Conservation (phyloP, 768 basidiomycete genomes). For the Cubamyces lactineus region DNA sequence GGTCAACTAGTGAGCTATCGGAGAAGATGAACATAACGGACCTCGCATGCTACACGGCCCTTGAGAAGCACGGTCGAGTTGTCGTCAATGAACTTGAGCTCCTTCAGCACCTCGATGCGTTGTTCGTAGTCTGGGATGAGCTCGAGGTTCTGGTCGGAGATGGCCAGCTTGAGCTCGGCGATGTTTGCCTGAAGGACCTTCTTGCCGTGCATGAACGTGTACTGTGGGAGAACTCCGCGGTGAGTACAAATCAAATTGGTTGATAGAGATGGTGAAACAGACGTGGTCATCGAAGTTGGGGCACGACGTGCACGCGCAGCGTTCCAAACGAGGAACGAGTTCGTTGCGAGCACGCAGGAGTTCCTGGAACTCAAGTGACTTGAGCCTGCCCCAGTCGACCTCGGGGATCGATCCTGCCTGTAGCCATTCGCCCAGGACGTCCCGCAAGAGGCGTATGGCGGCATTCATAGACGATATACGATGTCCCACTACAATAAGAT, state of each 20-base stretch:
- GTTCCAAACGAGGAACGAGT: conserved; percentile 47
- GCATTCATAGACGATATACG: conserved; percentile 65
- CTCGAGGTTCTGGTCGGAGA: conserved; percentile 97
- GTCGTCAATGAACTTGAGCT: conserved; percentile 92
- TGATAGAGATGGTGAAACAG: conserved; percentile 32
- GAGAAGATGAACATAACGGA: conserved; percentile 34
- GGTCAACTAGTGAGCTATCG: background rate
- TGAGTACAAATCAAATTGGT: background rate
- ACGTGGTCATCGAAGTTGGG: conserved; percentile 77
- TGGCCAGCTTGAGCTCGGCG: conserved; percentile 73
- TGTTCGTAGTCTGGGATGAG: conserved; percentile 97
- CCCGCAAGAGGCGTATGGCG: conserved; percentile 52
- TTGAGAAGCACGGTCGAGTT: conserved; percentile 95
- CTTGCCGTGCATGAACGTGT: conserved; percentile 71
- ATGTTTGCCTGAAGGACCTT: conserved; percentile 77
- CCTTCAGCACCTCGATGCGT: conserved; percentile 86
- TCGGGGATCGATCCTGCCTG: conserved; percentile 58
- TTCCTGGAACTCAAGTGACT: conserved; percentile 92
- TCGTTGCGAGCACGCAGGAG: conserved; percentile 60
- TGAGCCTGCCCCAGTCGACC: conserved; percentile 80
- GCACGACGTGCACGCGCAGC: conserved; percentile 59
- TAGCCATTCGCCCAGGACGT: conserved; percentile 61
- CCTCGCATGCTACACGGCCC: conserved; percentile 98
- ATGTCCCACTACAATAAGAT: conserved; percentile 67
- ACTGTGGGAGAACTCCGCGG: conserved; percentile 50